Base-by-base conservation (phyloP, 495 filamentous ascomycete genomes). In the Chlorociboria aeruginascens region DNA sequence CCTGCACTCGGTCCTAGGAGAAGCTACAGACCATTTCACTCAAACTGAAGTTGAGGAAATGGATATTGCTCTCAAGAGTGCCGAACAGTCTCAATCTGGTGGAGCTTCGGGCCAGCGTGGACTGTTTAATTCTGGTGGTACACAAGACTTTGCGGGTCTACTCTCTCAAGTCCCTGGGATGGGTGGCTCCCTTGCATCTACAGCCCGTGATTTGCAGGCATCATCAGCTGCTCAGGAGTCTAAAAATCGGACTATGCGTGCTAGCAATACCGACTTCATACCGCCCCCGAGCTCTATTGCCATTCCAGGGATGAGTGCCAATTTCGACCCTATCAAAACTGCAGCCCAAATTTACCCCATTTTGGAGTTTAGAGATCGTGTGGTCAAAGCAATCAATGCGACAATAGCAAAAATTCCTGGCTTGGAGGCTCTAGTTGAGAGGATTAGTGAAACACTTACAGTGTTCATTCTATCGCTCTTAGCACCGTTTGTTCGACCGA, bases 11-110 rank as follows among this genome's bases (percentile, higher is more conserved):
- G 88, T 98, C n/a, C 71, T 96, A 7, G 92, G 92, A 32, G 92
- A 98, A 61, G 90, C 89, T 17, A 93, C 79, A 14, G 92, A 98
- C 59, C 88, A 95, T 58, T 89, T 98, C 65, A 89, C 89, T 4
- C 92, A 97, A 61, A 85, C 85, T 12, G 92, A 98, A 64, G 79
- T 98, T 42, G 86, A 95, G 39, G 81, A 97, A 60, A 78, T 96
- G 61, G 82, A 96, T 56, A 65, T 55, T 14, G 85, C 81, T 8
- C 76, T 98, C 25, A 69, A 74, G 59, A 69, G 69, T 46, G 71
- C 71, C 12, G 71, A 77, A 40, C 53, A 68, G 36, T 60, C 76
- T 13, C 65, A 70, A 25, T 74, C 72, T 1, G 58, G 46, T 12
- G 57, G 48, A 16, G 46, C 48, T 37, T 50, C 56, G 30, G 62